phyloP scores from a whole-genome alignment of 176 grass and related monocot genomes.

The Luzula sylvatica region DNA sequence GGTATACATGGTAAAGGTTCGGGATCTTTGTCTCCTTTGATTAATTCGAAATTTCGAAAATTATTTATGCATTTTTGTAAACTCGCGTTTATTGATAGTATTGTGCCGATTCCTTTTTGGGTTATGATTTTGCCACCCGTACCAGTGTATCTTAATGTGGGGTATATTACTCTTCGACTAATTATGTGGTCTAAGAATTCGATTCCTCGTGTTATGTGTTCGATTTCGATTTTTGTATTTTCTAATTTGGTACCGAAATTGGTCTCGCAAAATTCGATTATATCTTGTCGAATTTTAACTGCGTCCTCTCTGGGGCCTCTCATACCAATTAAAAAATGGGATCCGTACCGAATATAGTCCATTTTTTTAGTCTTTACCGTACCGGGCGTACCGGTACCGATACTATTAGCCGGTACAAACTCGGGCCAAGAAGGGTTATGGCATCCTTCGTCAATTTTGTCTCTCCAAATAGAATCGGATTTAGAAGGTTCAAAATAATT shows the following conservation, averaged over 20 bases:
- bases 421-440: conserved; percentile 96
- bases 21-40: conserved; percentile 82
- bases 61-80: conserved; percentile 67
- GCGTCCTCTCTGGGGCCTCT: conserved; percentile 79
- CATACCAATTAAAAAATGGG: conserved; percentile 74
- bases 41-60: conserved; percentile 90
- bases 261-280: conserved; percentile 69
- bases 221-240: conserved; percentile 74
- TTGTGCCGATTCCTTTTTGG: conserved; percentile 74
- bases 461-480: conserved; percentile 72
- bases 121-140: conserved; percentile 69
- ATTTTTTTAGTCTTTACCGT: conserved; percentile 69
- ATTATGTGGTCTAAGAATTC: conserved; percentile 97
- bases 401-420: conserved; percentile 45
- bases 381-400: conserved; percentile 32
- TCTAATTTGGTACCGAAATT: conserved; percentile 67
- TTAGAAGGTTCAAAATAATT: conserved; percentile 69
- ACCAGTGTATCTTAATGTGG: conserved; percentile 65
- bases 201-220: conserved; percentile 87
- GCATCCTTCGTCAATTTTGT: conserved; percentile 42
- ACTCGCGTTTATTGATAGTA: conserved; percentile 76
- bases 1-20: conserved; percentile 68
- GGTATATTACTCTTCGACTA: conserved; percentile 69
- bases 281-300: conserved; percentile 44
- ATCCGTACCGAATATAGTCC: conserved; percentile 76